Evolutionary conservation across 495 filamentous ascomycete species (phyloP), one percentile per base, ranked within the genome.

Genomic region (Cudoniella acicularis): DNA sequence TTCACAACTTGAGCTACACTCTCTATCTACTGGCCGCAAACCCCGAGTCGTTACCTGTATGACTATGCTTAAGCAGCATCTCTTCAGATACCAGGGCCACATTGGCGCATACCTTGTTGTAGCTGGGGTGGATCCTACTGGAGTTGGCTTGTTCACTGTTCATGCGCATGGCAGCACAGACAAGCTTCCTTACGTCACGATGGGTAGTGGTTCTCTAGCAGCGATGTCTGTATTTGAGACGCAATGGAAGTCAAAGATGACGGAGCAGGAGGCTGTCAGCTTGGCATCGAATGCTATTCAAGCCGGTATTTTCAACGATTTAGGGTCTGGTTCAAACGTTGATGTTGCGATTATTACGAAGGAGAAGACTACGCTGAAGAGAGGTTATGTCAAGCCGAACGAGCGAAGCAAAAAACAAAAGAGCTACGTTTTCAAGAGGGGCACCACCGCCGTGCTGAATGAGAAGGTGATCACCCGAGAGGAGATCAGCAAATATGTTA

Each of bases 151-250:
- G 16, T 99, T 93, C 80, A 99, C 95, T 51, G 95, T 99, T 10
- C 95, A 99, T 77, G 95, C 95, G 25, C 95, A 99, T 79, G 95
- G 95, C 46, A 92, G 88, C 53, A 99, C 95, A 47, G 95, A 99
- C 77, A 99, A 99, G 79, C 85, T 99, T 26, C 95, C 95, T 17
- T 99, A 99, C 72, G 95, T 99, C 65, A 99, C 95, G 26, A 98
- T 99, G 95, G 95, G 95, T 45, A 94, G 89, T 13, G 95, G 95
- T 27, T 94, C 89, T 36, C 78, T 99, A 56, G 95, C 95, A 11
- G 95, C 95, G 56, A 99, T 99, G 95, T 89, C 90, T 0, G 88
- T 99, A 40, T 99, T 99, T 64, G 95, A 99, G 80, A 92, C 92
- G 54, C 87, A 84, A 73, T 99, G 95, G 95, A 90, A 91, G 82